Percentiles rank a stretch among this genome's conserved stretches.
These are phyloP conservation scores for Hyaloscypha bicolor DNA, from an alignment of 495 filamentous ascomycete species.

Conservation along the genomic window DNA sequence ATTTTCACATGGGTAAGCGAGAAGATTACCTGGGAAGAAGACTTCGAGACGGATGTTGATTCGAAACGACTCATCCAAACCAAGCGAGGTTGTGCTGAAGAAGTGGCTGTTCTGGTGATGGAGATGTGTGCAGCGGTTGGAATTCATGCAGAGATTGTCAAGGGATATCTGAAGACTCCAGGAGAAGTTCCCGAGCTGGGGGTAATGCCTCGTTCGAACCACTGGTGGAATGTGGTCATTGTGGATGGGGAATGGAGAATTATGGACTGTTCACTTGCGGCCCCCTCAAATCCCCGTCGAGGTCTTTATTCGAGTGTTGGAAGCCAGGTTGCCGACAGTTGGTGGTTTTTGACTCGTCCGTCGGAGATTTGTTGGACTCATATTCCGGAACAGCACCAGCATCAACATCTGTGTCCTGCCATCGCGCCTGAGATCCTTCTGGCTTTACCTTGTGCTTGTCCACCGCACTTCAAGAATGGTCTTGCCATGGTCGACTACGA, in stretches of 20 bases:
- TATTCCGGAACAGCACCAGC: constrained; percentile 77
- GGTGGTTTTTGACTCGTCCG: constrained; percentile 89
- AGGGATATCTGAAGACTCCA: constrained; percentile 87
- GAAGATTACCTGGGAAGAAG: constrained; percentile 95
- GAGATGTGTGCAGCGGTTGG: constrained; percentile 96
- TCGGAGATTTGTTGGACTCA: constrained; percentile 93
- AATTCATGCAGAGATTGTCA: constrained; percentile 79
- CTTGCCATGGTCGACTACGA: constrained; percentile 86
- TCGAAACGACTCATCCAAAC: constrained; percentile 79
- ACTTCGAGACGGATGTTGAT: constrained; percentile 78
- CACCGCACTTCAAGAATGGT: constrained; percentile 82
- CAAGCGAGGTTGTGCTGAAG: constrained; percentile 83
- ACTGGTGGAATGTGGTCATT: constrained; percentile 98
- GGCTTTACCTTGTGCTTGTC: constrained; percentile 80
- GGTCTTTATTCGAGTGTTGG: constrained; percentile 72
- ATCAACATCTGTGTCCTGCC: constrained; percentile 92
- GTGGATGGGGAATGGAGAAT: constrained; percentile 95
- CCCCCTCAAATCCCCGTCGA: constrained; percentile 83
- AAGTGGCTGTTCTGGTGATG: constrained; percentile 82
- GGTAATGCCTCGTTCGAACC: constrained; percentile 78
- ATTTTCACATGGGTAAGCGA: constrained; percentile 98
- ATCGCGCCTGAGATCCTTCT: constrained; percentile 81
- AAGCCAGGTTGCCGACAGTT: constrained; percentile 72
- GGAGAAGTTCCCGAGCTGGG: constrained; percentile 81
- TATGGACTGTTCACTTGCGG: constrained; percentile 92